Evolutionary conservation across 345 rosid genomes (phyloP), one percentile per base, ranked within the genome.

Genomic region (Trapa incisa): DNA sequence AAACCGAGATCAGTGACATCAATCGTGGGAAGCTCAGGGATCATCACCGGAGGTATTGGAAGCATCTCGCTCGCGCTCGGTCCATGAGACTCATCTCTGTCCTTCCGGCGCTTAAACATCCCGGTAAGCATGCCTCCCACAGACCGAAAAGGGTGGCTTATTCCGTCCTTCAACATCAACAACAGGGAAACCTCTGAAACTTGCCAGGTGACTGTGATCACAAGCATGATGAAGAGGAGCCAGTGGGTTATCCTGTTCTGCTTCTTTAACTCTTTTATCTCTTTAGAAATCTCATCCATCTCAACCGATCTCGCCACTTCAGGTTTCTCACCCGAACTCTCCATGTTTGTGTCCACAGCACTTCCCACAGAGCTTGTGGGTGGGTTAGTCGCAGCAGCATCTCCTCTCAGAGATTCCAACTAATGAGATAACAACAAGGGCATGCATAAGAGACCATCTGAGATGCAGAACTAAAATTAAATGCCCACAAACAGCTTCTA

Each of bases 171-270:
- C 62, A 88, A 70, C 70, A 75, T 79, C 80, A 85, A 69, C 69
- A 89, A 64, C 61, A 92, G 76, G 0, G 91, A 79, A 68, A 83
- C 81, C 73, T 92, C 89, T 1, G 98, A 89, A 36, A 86, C 64
- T 75, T 89, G 97, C 96, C 98, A 92, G 9, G 80, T 68, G 33
- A 84, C 45, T 7, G 96, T 86, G 36, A 92, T 77, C 38, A 83
- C 76, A 67, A 89, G 85, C 88, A 85, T 61, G 67, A 67, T 77
- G 5, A 96, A 88, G 48, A 92, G 80, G 6, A 92, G 86, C 69
- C 87, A 72, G 69, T 92, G 96, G 0, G 97, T 89, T 16, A 82
- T 61, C 11, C 64, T 61, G 72, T 89, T 92, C 83, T 92, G 98
- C 79, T 67, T 79, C 85, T 77, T 80, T 69, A 92, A 73, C 6